Evolutionary conservation across 2,329 filamentous ascomycete species (phyloP).

Genomic region (Epichloe uncinata): DNA sequence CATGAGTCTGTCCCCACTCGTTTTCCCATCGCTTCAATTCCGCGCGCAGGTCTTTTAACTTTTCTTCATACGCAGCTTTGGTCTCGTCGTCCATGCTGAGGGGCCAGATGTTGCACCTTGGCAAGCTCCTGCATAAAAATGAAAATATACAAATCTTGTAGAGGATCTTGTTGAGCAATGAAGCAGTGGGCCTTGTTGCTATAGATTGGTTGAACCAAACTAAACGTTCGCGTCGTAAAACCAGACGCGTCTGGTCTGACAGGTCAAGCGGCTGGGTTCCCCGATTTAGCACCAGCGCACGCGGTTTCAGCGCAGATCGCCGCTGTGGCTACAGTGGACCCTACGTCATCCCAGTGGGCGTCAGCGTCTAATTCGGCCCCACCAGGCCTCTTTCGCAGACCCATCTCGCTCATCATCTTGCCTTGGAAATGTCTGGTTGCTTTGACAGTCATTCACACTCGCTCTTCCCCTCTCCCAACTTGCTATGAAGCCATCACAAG

Average conservation of each 20-base stretch:
- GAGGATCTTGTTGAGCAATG: neutral
- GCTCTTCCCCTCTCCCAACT: too few relatives aligned
- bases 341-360: neutral
- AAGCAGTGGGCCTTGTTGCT: neutral
- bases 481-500: slow-evolving; percentile 1
- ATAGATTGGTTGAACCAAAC: neutral
- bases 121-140: neutral
- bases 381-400: neutral
- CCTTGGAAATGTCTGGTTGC: neutral
- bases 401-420: too few relatives aligned
- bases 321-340: neutral
- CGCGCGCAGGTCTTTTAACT: slow-evolving; percentile 43
- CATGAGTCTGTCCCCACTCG: slow-evolving; percentile 47
- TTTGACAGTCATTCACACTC: neutral
- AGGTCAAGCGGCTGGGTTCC: neutral
- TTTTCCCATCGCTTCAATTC: slow-evolving; percentile 66
- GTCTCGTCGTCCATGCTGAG: slow-evolving; percentile 32
- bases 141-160: neutral
- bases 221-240: neutral
- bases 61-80: slow-evolving; percentile 32
- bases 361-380: neutral
- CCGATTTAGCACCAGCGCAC: neutral
- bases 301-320: neutral
- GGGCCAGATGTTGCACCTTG: neutral
- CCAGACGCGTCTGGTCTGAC: neutral